These are phyloP conservation scores for Amanita inopinata DNA, from an alignment of 768 basidiomycete genomes.

Conservation along the genomic window DNA sequence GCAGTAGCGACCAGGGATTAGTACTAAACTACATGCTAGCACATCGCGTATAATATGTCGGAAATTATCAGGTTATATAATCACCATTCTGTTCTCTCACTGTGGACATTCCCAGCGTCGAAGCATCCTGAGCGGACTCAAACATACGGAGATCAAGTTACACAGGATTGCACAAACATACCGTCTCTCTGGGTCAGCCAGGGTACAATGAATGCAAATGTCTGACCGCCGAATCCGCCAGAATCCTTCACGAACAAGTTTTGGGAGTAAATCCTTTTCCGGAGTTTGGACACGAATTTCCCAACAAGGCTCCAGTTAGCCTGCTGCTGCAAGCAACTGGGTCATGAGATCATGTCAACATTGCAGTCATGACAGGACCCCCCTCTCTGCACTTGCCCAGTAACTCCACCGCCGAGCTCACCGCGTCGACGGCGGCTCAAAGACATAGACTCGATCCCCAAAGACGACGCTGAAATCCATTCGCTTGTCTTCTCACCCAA, in stretches of 20 bases:
- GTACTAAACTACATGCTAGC: no score
- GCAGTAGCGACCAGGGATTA: no score
- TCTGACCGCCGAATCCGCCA: no score
- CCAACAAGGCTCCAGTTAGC: background rate
- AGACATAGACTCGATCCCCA: no score
- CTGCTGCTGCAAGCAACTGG: background rate
- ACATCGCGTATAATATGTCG: no score
- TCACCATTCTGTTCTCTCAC: no score
- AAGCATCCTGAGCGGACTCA: no score
- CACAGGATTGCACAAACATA: background rate
- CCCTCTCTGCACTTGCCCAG: background rate
- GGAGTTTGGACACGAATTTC: conserved; percentile 5
- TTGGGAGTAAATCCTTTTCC: background rate
- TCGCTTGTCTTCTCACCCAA: no score
- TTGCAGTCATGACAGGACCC: background rate
- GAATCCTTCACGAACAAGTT: background rate
- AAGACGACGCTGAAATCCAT: background rate
- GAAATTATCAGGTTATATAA: no score
- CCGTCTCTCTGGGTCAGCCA: no score
- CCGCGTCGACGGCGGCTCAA: background rate
- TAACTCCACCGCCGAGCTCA: conserved; percentile 2
- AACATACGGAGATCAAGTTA: background rate
- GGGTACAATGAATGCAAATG: no score
- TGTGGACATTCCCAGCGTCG: no score
- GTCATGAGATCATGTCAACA: background rate